Evolutionary conservation across 129 eudicot genomes (phyloP).

Genomic region (sunflower (Helianthus annuus)): DNA sequence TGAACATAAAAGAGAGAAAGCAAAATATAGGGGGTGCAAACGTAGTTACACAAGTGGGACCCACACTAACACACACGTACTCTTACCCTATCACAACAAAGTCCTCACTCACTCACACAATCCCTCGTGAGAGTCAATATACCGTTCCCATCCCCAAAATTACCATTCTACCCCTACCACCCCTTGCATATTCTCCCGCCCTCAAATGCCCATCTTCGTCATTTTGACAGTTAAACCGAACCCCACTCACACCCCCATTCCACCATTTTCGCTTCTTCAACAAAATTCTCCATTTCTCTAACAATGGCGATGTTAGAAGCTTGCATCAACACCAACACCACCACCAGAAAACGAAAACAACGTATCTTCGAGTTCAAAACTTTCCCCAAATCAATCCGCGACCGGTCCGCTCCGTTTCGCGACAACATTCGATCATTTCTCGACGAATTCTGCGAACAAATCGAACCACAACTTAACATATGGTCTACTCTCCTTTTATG

Average conservation of each 20-base stretch:
- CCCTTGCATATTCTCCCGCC: conserved; percentile 32
- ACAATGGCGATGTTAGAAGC: conserved; percentile 47
- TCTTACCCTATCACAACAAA: conserved; percentile 43
- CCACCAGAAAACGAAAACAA: conserved; percentile 35
- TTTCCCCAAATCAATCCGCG: conserved; percentile 21
- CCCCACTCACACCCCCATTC: background rate
- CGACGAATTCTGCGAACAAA: conserved; percentile 33
- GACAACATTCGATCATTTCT: conserved; percentile 60
- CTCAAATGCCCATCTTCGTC: conserved; percentile 30
- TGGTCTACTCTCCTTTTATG: conserved; percentile 48
- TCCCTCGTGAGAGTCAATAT: conserved; percentile 1
- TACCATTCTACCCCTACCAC: conserved; percentile 31
- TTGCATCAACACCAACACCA: conserved; percentile 27
- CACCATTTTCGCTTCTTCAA: conserved; percentile 15
- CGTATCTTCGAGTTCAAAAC: conserved; percentile 40
- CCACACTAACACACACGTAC: conserved; percentile 36
- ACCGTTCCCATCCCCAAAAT: conserved; percentile 18
- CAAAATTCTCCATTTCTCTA: background rate
- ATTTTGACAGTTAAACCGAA: conserved; percentile 31
- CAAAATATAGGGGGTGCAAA: background rate
- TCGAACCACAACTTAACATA: conserved; percentile 24
- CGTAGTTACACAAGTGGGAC: conserved; percentile 5
- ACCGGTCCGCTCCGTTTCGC: conserved; percentile 44
- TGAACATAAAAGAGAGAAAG: background rate
- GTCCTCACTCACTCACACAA: conserved; percentile 23